phyloP scores from a whole-genome alignment of 352 stramenopile species.

The Globisporangium solare region DNA sequence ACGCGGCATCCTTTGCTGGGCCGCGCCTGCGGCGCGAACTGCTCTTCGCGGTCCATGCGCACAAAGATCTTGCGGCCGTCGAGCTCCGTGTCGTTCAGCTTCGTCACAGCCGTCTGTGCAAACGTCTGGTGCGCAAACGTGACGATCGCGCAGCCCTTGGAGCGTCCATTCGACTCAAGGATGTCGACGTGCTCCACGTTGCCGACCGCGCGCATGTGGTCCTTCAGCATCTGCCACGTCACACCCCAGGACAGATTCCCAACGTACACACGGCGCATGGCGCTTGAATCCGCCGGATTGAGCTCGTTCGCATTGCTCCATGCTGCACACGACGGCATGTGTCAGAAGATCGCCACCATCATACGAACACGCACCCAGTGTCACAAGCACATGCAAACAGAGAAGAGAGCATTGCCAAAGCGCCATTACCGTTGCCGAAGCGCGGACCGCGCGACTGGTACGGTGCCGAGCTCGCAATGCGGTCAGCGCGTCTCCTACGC shows the following conservation, averaged over 20 bases:
- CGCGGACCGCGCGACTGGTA: constrained; percentile 33
- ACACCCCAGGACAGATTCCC: constrained; percentile 85
- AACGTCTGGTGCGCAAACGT: constrained; percentile 84
- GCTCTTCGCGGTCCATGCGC: constrained; percentile 89
- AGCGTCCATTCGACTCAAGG: constrained; percentile 61
- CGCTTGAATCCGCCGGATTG: constrained; percentile 11
- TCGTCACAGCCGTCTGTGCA: constrained; percentile 80
- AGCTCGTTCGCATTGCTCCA: constrained; percentile 7
- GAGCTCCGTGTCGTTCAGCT: constrained; percentile 90
- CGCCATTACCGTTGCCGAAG: constrained; percentile 7
- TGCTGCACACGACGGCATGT: not conserved
- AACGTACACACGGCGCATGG: constrained; percentile 68
- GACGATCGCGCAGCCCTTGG: constrained; percentile 93
- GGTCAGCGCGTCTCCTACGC: constrained; percentile 56
- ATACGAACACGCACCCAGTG: not conserved
- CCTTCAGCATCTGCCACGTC: constrained; percentile 78
- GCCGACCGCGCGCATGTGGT: constrained; percentile 72
- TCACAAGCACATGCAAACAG: not conserved
- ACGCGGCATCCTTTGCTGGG: constrained; percentile 56
- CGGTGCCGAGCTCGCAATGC: constrained; percentile 48
- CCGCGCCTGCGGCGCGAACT: constrained; percentile 15
- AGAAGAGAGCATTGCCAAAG: not conserved
- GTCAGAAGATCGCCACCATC: not conserved
- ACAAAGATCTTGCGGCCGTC: constrained; percentile 93
- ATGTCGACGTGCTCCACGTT: constrained; percentile 65